Conservation (phyloP, 805 yeast genomes). For the Barnettozyma populi region DNA sequence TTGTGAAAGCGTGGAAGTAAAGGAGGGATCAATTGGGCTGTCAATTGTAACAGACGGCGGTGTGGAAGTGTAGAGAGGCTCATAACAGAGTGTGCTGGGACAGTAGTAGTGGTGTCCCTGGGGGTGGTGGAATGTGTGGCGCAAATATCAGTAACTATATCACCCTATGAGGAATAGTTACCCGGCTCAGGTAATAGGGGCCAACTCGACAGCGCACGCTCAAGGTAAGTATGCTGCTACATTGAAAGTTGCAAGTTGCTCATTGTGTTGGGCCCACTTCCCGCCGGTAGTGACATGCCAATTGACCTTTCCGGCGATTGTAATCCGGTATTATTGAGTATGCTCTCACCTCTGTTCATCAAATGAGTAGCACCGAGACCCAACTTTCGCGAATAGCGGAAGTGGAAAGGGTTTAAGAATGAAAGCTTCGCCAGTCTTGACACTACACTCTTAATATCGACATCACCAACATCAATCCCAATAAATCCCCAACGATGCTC, state of each 20-base stretch:
- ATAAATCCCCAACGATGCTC: slow-evolving; percentile 9
- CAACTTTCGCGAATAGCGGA: too few relatives aligned
- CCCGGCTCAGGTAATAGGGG: background rate
- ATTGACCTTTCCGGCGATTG: too few relatives aligned
- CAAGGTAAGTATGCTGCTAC: background rate
- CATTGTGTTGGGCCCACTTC: too few relatives aligned
- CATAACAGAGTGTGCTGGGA: background rate
- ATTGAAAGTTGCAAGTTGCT: too few relatives aligned
- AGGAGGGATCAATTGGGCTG: slow-evolving; percentile 68
- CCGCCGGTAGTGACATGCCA: too few relatives aligned
- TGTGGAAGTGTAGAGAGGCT: background rate
- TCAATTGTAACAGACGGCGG: slow-evolving; percentile 39
- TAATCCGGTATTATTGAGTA: too few relatives aligned
- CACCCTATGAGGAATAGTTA: background rate
- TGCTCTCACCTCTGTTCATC: too few relatives aligned
- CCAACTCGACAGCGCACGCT: background rate
- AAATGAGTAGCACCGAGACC: too few relatives aligned
- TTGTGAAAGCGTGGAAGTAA: slow-evolving; percentile 66
- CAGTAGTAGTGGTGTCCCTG: background rate
- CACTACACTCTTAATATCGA: background rate
- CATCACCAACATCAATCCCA: background rate
- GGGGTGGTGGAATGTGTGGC: background rate
- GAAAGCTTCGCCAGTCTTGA: too few relatives aligned
- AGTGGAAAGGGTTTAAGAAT: background rate
- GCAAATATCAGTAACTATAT: background rate